A percentile compares a stretch with the other conserved stretches of the same genome.
These are phyloP conservation scores for Brassica napus DNA, from an alignment of 345 rosid species.

Conservation along the genomic window Da-Ae NC_063445.1:54940001-54940500, in stretches of 20 bases:
- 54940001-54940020: slow-evolving; percentile 17
- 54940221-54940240: neutral
- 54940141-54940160: slow-evolving; percentile 30
- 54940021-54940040: neutral
- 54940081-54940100: slow-evolving; percentile 7
- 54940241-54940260: neutral
- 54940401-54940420: neutral
- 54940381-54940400: neutral
- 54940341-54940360: neutral
- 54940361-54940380: neutral
- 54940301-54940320: neutral
- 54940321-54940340: neutral
- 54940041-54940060: slow-evolving; percentile 29
- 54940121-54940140: slow-evolving; percentile 19
- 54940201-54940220: neutral
- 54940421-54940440: slow-evolving; percentile 14
- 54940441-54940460: slow-evolving; percentile 78
- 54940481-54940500: slow-evolving; percentile 81
- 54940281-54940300: neutral
- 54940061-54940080: slow-evolving; percentile 15
- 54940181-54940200: neutral
- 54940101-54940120: slow-evolving; percentile 16
- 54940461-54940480: slow-evolving; percentile 90
- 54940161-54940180: neutral
- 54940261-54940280: neutral